Percentiles rank a stretch among this genome's conserved stretches.
These are phyloP conservation scores for Hypsizygus ulmarius DNA, from an alignment of 1,284 basidiomycete genomes.

Conservation along the genomic window DNA sequence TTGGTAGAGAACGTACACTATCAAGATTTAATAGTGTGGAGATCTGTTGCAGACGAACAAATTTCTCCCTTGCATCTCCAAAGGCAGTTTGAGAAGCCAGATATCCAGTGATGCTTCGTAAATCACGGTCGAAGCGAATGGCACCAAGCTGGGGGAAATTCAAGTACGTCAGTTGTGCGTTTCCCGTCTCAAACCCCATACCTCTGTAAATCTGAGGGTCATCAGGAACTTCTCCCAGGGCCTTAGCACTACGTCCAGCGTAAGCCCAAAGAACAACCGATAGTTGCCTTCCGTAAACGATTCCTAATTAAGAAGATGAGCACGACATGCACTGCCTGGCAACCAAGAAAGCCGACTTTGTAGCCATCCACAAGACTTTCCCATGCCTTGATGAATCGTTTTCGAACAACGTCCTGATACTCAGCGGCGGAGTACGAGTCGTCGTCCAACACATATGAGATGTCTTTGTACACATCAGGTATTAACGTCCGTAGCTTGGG, in stretches of 20 bases:
- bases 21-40: constrained; percentile 92
- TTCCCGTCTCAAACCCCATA: constrained; percentile 24
- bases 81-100: constrained; percentile 84
- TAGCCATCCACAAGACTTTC: constrained; percentile 82
- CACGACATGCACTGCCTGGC: background rate
- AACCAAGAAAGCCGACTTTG: constrained; percentile 55
- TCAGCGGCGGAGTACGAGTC: constrained; percentile 83
- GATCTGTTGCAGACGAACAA: constrained; percentile 89
- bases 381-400: constrained; percentile 88
- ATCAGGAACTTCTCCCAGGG: constrained; percentile 93
- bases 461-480: constrained; percentile 85
- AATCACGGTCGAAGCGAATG: constrained; percentile 92
- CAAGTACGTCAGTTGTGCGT: background rate
- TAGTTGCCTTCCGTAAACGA: constrained; percentile 87
- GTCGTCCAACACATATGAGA: constrained; percentile 88
- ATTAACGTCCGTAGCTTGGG: constrained; percentile 84
- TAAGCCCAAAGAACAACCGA: constrained; percentile 79
- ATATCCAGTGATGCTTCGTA: constrained; percentile 81
- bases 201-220: constrained; percentile 86
- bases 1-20: constrained; percentile 52
- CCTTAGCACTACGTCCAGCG: constrained; percentile 82
- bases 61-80: constrained; percentile 89
- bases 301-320: constrained; percentile 39
- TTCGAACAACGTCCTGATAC: constrained; percentile 81
- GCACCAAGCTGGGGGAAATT: constrained; percentile 75